Percentiles rank a stretch among this genome's conserved stretches.
Evolutionary conservation across 2,329 filamentous ascomycete species (phyloP).

Genomic region (Huntiella bhutanensis): DNA sequence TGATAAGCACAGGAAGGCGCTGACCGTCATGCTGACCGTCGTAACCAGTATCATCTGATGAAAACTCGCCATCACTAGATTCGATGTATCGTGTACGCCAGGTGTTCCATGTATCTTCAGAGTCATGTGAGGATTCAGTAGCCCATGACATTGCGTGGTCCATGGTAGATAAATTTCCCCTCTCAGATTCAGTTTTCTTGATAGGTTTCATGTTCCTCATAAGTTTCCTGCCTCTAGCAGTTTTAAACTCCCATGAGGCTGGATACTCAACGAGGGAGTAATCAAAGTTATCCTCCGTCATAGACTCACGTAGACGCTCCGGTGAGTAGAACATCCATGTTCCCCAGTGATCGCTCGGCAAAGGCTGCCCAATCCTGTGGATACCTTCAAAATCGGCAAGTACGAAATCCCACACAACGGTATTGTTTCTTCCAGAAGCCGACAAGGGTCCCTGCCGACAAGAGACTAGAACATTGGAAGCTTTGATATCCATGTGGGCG

Average conservation of each 20-base stretch:
- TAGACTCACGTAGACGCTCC: not conserved
- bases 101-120: no score
- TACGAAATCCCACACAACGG: not conserved
- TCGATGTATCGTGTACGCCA: no score
- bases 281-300: not conserved
- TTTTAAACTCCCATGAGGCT: not conserved
- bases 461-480: constrained; percentile 6
- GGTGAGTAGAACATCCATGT: constrained; percentile 1
- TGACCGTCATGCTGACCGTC: no score
- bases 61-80: no score
- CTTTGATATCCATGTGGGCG: constrained; percentile 9
- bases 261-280: not conserved
- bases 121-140: no score
- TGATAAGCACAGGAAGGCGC: no score
- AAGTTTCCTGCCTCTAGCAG: not conserved
- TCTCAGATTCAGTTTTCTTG: no score
- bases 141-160: no score
- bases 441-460: not conserved
- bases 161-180: no score
- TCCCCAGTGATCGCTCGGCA: not conserved
- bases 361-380: not conserved
- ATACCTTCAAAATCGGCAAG: constrained; percentile 8
- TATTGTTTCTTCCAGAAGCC: not conserved
- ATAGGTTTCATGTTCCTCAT: no score
- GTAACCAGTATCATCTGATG: no score